Conservation (phyloP, 768 basidiomycete species). For the Piloderma croceum region DNA sequence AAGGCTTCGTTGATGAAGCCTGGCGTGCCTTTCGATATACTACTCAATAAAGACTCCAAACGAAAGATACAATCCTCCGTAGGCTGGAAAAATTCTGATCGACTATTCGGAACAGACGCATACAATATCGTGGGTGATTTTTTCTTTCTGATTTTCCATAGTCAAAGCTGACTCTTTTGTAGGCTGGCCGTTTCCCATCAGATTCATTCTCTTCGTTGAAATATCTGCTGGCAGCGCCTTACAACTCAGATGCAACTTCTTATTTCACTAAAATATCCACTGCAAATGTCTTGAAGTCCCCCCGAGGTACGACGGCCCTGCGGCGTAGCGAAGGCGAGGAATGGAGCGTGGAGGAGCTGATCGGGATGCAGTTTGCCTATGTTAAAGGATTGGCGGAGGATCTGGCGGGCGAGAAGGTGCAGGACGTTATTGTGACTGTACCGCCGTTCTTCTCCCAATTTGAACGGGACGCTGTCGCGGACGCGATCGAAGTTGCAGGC, state of each 20-base stretch:
- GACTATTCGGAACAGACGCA: constrained; percentile 87
- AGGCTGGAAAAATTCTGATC: constrained; percentile 86
- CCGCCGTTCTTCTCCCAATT: constrained; percentile 87
- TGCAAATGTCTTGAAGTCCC: constrained; percentile 46
- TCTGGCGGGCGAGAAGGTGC: constrained; percentile 67
- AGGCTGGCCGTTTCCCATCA: constrained; percentile 90
- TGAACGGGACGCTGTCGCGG: constrained; percentile 86
- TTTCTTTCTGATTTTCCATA: background rate
- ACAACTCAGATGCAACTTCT: constrained; percentile 49
- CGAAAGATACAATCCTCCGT: constrained; percentile 89
- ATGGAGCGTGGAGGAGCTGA: constrained; percentile 85
- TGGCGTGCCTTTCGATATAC: constrained; percentile 90
- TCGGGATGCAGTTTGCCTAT: constrained; percentile 92
- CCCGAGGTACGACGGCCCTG: constrained; percentile 57
- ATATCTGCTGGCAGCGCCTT: constrained; percentile 69
- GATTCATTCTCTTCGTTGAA: constrained; percentile 87
- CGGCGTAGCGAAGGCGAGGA: constrained; percentile 55
- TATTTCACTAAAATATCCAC: constrained; percentile 56
- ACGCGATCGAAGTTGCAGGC: constrained; percentile 90
- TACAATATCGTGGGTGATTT: constrained; percentile 67
- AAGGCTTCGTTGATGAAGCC: constrained; percentile 95
- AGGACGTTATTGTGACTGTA: constrained; percentile 83
- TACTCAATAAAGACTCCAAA: constrained; percentile 96
- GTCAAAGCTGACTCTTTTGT: constrained; percentile 5
- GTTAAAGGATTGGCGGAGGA: constrained; percentile 83